A percentile compares a stretch with the other conserved stretches of the same genome.
These are phyloP conservation scores for Amylostereum areolatum DNA, from an alignment of 1,284 basidiomycete species.

Conservation along the genomic window DNA sequence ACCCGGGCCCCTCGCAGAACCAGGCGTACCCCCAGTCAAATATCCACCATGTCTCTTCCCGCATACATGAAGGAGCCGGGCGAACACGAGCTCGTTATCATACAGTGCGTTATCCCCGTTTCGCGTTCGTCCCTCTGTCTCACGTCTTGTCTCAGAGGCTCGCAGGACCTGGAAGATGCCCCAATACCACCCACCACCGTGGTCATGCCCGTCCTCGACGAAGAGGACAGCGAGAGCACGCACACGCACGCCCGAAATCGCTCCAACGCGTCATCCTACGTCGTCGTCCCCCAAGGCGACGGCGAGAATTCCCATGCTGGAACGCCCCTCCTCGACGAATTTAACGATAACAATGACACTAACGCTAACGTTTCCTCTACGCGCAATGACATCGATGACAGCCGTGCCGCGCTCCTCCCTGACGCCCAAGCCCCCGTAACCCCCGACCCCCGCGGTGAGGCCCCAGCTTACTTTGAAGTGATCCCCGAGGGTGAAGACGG, in stretches of 20 bases:
- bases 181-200: constrained; percentile 16
- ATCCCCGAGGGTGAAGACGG: constrained; percentile 21
- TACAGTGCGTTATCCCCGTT: constrained; percentile 36
- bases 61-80: constrained; percentile 76
- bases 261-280: constrained; percentile 19
- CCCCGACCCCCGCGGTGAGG: constrained; percentile 43
- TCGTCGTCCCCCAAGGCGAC: constrained; percentile 13
- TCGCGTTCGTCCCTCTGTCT: constrained; percentile 2
- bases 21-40: constrained; percentile 51
- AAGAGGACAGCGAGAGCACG: constrained; percentile 19
- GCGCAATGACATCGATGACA: constrained; percentile 8
- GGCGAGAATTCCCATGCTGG: constrained; percentile 5
- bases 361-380: constrained; percentile 6
- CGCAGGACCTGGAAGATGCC: constrained; percentile 31
- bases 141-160: constrained; percentile 24
- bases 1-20: constrained; percentile 32
- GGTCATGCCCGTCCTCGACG: constrained; percentile 28
- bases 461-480: constrained; percentile 61
- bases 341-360: constrained; percentile 6
- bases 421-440: constrained; percentile 5
- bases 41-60: constrained; percentile 67
- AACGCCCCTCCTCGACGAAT: constrained; percentile 13
- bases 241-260: constrained; percentile 11
- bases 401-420: constrained; percentile 20
- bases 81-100: constrained; percentile 70